Evolutionary conservation across 2,329 filamentous ascomycete genomes (phyloP), one percentile per base, ranked within the genome.

Genomic region (Pestalotiopsis sp.): DNA sequence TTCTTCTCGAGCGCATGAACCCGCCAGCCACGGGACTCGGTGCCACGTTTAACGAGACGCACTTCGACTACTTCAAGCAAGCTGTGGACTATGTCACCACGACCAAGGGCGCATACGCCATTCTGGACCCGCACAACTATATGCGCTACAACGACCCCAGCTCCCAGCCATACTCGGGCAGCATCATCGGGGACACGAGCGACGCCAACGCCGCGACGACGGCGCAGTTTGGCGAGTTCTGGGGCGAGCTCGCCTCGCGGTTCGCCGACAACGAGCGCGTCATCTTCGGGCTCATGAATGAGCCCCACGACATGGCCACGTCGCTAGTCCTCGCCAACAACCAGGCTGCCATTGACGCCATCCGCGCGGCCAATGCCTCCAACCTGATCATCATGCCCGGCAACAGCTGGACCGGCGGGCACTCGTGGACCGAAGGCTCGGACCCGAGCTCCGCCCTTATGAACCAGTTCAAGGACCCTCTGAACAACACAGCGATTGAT

Each of bases 91-190:
- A 86, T 71, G 83, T 86, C 71, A 86, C 84, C 1, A 73, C 80
- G 39, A 84, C 79, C 14, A 84, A 84, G 70, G 82, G 80, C 0
- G 79, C 80, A 0, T 81, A 86, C 70, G 80, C 79, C 11, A 84
- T 87, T 69, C 75, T 87, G 2, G 84, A 86, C 72, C 84, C 84
- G 2, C 85, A 86, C 76, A 86, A 85, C 74, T 85, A 86, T 73
- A 86, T 86, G 85, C 80, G 84, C 3, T 87, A 87, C 75, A 86
- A 86, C 71, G 79, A 87, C 72, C 85, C 85, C 1, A 82, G 80
- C 20, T 77, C 79, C 38, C 85, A 87, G 72, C 84, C 85, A 3
- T 80, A 76, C 67, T 82, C 80, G 6, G 85, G 84, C 56, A 83
- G 81, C 71, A 79, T 86, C 12, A 86, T 87, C 70, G 85, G 84